Evolutionary conservation across 2,329 filamentous ascomycete species (phyloP).

Genomic region (Uncinocarpus reesii): DNA sequence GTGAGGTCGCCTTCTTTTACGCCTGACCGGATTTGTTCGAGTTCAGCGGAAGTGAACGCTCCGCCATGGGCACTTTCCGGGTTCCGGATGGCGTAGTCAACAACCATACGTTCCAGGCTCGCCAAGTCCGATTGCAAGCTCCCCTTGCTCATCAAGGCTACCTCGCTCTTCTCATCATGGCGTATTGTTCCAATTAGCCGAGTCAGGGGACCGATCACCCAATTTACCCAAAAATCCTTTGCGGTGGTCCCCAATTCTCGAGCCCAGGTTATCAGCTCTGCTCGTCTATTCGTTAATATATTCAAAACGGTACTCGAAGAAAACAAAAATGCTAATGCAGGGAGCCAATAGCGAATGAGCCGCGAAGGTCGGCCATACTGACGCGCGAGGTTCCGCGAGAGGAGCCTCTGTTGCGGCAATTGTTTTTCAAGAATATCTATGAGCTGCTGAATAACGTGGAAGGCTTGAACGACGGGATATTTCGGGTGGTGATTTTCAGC

Average conservation of each 20-base stretch:
- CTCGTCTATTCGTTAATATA: conserved; percentile 61
- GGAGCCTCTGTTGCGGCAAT: conserved; percentile 55
- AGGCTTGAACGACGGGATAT: conserved; percentile 19
- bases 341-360: conserved; percentile 81
- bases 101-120: conserved; percentile 92
- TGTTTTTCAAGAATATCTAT: conserved; percentile 54
- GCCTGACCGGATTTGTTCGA: conserved; percentile 63
- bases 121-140: conserved; percentile 83
- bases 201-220: conserved; percentile 76
- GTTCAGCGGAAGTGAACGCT: conserved; percentile 55
- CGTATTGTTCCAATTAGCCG: conserved; percentile 85
- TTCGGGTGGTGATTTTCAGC: conserved; percentile 34
- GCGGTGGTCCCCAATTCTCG: conserved; percentile 65
- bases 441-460: conserved; percentile 28
- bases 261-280: conserved; percentile 71
- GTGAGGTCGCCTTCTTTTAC: conserved; percentile 90
- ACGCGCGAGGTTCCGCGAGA: conserved; percentile 47
- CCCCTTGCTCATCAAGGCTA: conserved; percentile 91
- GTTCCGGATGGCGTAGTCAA: conserved; percentile 85
- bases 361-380: conserved; percentile 65
- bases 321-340: conserved; percentile 57
- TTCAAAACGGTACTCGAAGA: conserved; percentile 81
- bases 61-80: conserved; percentile 43
- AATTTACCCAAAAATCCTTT: conserved; percentile 90
- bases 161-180: conserved; percentile 83